Evolutionary conservation across 73 alveolate genomes (phyloP).

Genomic region (Loxodes magnus): DNA sequence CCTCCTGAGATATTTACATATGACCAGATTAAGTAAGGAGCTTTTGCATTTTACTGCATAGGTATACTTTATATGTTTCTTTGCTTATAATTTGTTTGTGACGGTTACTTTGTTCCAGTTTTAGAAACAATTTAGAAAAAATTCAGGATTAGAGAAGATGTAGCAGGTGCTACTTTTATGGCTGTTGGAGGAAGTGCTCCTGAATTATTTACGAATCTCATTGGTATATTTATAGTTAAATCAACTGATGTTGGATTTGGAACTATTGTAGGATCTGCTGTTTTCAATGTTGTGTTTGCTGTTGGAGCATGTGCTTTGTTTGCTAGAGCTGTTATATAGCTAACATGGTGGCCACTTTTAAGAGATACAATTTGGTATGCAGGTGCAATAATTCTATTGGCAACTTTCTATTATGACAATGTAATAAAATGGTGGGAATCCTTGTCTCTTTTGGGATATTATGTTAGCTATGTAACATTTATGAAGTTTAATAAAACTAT

Average conservation of each 20-base stretch:
- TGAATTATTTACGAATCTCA: background rate
- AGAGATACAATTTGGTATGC: slow-evolving; percentile 1
- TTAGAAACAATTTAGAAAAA: background rate
- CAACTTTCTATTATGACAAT: background rate
- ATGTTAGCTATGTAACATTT: background rate
- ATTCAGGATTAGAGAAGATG: background rate
- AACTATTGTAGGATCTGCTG: slow-evolving; percentile 5
- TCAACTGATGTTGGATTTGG: background rate
- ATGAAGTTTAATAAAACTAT: background rate
- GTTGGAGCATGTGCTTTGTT: background rate
- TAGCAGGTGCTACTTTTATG: slow-evolving; percentile 3
- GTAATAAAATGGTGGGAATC: slow-evolving; percentile 6
- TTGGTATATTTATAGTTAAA: background rate
- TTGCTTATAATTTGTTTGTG: background rate
- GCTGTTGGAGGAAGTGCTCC: slow-evolving; percentile 9
- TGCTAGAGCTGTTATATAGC: slow-evolving; percentile 1
- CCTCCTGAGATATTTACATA: no score
- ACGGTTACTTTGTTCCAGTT: background rate
- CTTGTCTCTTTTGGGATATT: background rate
- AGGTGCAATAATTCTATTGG: background rate
- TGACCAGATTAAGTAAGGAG: slow-evolving; percentile 7
- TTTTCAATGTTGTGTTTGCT: no score
- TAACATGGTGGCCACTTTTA: slow-evolving; percentile 7
- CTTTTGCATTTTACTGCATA: background rate
- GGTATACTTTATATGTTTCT: slow-evolving; percentile 2